Evolutionary conservation across 768 basidiomycete genomes (phyloP), one percentile per base, ranked within the genome.

Genomic region (Termitomyces sp.): DNA sequence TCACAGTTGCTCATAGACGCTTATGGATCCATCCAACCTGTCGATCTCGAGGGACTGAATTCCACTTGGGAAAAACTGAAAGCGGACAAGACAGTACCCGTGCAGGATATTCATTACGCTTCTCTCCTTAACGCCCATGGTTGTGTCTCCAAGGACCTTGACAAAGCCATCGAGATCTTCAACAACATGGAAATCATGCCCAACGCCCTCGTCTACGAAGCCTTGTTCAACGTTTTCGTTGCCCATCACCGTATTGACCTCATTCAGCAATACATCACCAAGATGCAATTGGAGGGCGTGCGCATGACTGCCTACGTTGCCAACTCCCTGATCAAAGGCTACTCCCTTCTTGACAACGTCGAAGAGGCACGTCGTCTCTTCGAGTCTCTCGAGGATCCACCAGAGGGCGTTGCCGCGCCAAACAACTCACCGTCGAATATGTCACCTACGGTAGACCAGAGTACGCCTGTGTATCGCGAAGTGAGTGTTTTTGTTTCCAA

Each of bases 221-320:
- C 95, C 0, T 77, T 98, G 65, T 83, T 98, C 79, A 95, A 92
- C 71, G 90, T 91, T 34, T 76, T 96, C 46, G 86, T 94, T 50
- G 87, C 86, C 4, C 85, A 88, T 71, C 88, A 87, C 40, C 86
- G 89, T 15, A 79, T 88, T 56, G 94, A 95, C 65, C 83, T 95
- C 50, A 81, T 95, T 31, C 86, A 87, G 0, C 67, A 75, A 17
- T 94, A 92, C 70, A 72, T 89, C 40, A 70, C 76, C 37, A 83
- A 84, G 60, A 85, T 98, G 77, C 76, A 74, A 29, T 66, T 74
- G 1, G 77, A 82, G 6, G 85, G 86, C 37, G 85, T 95, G 8
- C 89, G 91, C 67, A 89, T 94, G 85, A 98, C 96, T 2, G 95
- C 96, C 6, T 99, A 99, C 74, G 91, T 98, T 65, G 91, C 89